phyloP scores from a whole-genome alignment of 2,329 filamentous ascomycete genomes.

The Cordyceps farinosa region DNA sequence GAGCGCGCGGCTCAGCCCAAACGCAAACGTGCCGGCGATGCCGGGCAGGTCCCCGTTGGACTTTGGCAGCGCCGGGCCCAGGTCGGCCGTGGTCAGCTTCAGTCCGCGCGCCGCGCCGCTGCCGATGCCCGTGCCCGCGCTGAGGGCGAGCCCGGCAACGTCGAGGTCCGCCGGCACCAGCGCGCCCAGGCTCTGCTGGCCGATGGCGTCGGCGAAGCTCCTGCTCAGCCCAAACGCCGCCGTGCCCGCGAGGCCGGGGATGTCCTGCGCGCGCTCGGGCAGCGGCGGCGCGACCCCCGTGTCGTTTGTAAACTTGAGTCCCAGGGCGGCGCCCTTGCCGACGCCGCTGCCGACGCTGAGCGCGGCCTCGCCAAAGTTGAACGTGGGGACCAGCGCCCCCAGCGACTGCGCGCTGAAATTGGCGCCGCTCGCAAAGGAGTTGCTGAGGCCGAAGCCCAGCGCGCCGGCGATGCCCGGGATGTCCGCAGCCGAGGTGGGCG shows the following conservation, averaged over 20 bases:
- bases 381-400: not conserved
- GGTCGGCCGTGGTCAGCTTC: conserved; percentile 15
- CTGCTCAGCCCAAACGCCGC: conserved; percentile 13
- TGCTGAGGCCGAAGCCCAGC: not conserved
- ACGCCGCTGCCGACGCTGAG: conserved; percentile 16
- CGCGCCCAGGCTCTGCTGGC: not conserved
- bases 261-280: not conserved
- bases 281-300: not conserved
- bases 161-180: conserved; percentile 1
- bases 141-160: conserved; percentile 19
- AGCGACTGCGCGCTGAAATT: not conserved
- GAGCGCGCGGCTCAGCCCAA: conserved; percentile 20
- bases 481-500: not conserved
- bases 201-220: not conserved
- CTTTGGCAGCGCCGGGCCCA: conserved; percentile 1
- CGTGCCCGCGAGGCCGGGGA: conserved; percentile 9
- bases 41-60: conserved; percentile 13
- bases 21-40: conserved; percentile 19
- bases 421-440: not conserved
- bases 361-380: conserved; percentile 11
- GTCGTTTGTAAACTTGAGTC: conserved; percentile 17
- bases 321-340: conserved; percentile 17
- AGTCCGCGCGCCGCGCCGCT: conserved; percentile 20
- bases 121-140: conserved; percentile 20
- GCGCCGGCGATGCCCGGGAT: not conserved